Conservation (phyloP, 306 rosid genomes). For the Cicer chorassanicum region DNA sequence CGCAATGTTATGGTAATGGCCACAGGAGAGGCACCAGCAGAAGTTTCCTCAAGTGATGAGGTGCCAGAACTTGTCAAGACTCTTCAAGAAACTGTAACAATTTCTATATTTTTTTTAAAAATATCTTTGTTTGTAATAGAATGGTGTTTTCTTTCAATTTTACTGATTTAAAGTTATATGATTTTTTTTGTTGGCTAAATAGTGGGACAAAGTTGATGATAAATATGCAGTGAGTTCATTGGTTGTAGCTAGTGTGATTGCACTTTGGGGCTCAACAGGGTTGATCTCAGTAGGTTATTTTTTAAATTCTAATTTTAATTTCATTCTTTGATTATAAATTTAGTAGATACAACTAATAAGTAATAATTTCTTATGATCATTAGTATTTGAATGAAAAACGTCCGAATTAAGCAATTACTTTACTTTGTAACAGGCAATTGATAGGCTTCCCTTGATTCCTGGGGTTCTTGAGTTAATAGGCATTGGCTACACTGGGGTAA, state of each 20-base stretch:
- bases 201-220: constrained; percentile 97
- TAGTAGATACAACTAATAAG: neutral
- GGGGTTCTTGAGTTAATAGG: constrained; percentile 87
- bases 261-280: constrained; percentile 74
- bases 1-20: constrained; percentile 90
- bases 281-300: constrained; percentile 67
- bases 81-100: constrained; percentile 67
- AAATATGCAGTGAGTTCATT: constrained; percentile 86
- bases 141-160: neutral
- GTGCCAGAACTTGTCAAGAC: constrained; percentile 72
- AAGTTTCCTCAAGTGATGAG: constrained; percentile 72
- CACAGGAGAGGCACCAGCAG: constrained; percentile 88
- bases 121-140: neutral
- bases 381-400: neutral
- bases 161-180: constrained; percentile 23
- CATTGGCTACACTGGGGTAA: constrained; percentile 90
- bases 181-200: constrained; percentile 35
- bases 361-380: neutral
- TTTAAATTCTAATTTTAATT: constrained; percentile 33
- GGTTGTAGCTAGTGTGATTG: constrained; percentile 65
- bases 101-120: neutral
- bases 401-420: constrained; percentile 14
- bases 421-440: constrained; percentile 76
- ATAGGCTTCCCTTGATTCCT: constrained; percentile 89
- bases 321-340: constrained; percentile 7